Conservation (phyloP, 768 basidiomycete genomes). For the Strobilomyces echinocephalus region DNA sequence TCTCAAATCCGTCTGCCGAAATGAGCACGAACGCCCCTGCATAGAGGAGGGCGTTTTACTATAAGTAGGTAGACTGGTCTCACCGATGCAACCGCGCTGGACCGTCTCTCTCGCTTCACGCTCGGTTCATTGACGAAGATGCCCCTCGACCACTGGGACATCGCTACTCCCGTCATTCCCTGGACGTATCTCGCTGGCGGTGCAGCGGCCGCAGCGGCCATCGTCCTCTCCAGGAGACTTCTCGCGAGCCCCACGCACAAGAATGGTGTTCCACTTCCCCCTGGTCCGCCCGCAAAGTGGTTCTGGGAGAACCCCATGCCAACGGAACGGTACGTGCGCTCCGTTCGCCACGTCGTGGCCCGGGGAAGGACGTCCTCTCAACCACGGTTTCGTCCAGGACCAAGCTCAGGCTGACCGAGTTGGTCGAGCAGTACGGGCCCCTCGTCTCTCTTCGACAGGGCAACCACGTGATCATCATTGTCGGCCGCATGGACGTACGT, state of each 20-base stretch:
- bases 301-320: background rate
- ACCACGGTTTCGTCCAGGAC: background rate
- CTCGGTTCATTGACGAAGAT: background rate
- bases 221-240: background rate
- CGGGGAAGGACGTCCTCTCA: too few species aligned
- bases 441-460: slow-evolving; percentile 51
- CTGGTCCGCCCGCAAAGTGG: background rate
- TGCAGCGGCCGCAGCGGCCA: background rate
- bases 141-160: background rate
- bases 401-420: slow-evolving; percentile 36
- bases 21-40: too few species aligned
- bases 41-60: too few species aligned
- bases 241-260: too few species aligned
- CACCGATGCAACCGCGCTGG: too few species aligned
- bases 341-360: background rate
- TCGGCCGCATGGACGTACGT: slow-evolving; percentile 9
- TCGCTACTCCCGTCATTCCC: background rate
- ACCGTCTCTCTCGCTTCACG: too few species aligned
- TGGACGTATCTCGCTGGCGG: background rate
- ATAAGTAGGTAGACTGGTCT: too few species aligned
- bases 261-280: too few species aligned
- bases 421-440: slow-evolving; percentile 26
- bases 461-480: background rate
- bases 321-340: background rate
- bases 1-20: too few species aligned